phyloP scores from a whole-genome alignment of 805 yeast genomes.

The Ogataea sp. region DNA sequence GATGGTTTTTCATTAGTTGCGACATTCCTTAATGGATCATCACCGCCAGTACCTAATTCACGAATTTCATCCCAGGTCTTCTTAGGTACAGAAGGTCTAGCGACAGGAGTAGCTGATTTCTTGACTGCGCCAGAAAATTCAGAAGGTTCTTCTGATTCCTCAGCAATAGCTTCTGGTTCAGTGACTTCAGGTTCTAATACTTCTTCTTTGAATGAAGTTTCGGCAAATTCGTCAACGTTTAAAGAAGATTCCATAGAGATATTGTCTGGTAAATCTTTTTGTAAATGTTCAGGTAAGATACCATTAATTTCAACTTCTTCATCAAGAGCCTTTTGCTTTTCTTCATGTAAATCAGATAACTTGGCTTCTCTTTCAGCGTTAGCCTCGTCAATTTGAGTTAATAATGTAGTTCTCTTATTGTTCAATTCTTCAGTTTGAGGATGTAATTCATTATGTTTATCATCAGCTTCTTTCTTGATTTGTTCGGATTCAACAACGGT shows the following conservation, averaged over 20 bases:
- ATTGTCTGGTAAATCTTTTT: slow-evolving; percentile 21
- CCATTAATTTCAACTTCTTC: slow-evolving; percentile 40
- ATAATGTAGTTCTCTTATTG: slow-evolving; percentile 29
- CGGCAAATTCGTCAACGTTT: slow-evolving; percentile 20
- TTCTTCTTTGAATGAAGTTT: slow-evolving; percentile 16
- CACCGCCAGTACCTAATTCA: slow-evolving; percentile 21
- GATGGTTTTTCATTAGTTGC: slow-evolving; percentile 33
- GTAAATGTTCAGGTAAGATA: slow-evolving; percentile 47
- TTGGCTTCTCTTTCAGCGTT: slow-evolving; percentile 30
- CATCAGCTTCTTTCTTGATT: slow-evolving; percentile 15
- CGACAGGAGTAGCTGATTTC: slow-evolving; percentile 4
- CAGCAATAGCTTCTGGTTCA: slow-evolving; percentile 10
- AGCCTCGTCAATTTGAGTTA: slow-evolving; percentile 33
- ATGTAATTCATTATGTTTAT: slow-evolving; percentile 21
- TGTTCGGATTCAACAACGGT: slow-evolving; percentile 19
- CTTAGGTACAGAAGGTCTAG: slow-evolving; percentile 11
- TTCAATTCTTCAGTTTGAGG: slow-evolving; percentile 19
- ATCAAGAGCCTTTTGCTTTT: slow-evolving; percentile 27
- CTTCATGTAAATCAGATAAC: slow-evolving; percentile 26
- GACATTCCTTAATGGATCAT: slow-evolving; percentile 26
- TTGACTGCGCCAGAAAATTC: not conserved
- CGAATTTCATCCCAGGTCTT: slow-evolving; percentile 20
- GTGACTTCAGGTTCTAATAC: slow-evolving; percentile 22
- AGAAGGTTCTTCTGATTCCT: slow-evolving; percentile 13
- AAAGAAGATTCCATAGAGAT: slow-evolving; percentile 20